A percentile compares a stretch with the other conserved stretches of the same genome.
Evolutionary conservation across 768 basidiomycete genomes (phyloP).

Genomic region (Cyclocybe aegerita): DNA sequence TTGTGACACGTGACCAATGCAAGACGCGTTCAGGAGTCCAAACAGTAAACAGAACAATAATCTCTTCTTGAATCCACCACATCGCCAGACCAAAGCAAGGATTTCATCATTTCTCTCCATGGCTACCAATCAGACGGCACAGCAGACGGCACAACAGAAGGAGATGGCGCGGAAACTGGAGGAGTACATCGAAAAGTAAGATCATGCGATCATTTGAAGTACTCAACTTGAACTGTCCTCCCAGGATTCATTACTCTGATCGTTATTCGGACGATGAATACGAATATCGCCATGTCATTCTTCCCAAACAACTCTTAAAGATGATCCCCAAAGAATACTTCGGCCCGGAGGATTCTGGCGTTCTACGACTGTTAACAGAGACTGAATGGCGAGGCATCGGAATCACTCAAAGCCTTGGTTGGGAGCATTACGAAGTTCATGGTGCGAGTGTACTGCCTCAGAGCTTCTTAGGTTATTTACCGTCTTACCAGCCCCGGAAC

Average conservation of each 20-base stretch:
- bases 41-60: not conserved
- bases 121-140: constrained; percentile 26
- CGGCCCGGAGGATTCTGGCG: constrained; percentile 69
- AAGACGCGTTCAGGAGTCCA: too few relatives aligned
- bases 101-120: constrained; percentile 15
- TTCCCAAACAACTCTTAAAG: constrained; percentile 93
- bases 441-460: constrained; percentile 40
- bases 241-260: constrained; percentile 87
- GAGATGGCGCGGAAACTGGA: constrained; percentile 56
- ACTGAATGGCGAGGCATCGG: constrained; percentile 96
- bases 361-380: constrained; percentile 81
- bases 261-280: constrained; percentile 89
- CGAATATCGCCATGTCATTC: constrained; percentile 96
- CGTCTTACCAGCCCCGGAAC: constrained; percentile 69
- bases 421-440: constrained; percentile 98
- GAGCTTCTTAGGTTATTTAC: not conserved
- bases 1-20: constrained; percentile 2
- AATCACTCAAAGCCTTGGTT: constrained; percentile 93
- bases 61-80: not conserved
- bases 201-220: constrained; percentile 13
- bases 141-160: constrained; percentile 32
- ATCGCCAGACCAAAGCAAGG: not conserved
- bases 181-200: constrained; percentile 78
- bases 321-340: constrained; percentile 88
- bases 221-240: constrained; percentile 15